phyloP scores from a whole-genome alignment of 495 filamentous ascomycete species.

The Aspergillus affinis region DNA sequence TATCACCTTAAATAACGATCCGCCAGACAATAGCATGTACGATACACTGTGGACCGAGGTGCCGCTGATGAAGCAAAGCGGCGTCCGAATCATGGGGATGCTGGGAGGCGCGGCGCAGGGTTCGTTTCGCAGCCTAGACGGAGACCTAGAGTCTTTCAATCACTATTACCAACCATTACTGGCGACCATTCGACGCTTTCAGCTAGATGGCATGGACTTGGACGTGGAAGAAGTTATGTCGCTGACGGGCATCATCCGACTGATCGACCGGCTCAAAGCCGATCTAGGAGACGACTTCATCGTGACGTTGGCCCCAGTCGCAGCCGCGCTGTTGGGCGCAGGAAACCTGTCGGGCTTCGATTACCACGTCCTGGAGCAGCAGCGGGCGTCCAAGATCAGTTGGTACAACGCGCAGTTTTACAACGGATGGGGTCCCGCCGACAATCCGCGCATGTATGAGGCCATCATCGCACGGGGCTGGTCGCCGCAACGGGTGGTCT shows the following conservation, averaged over 20 bases:
- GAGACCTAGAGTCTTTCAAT: conserved; percentile 57
- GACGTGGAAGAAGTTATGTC: conserved; percentile 83
- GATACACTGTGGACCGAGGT: conserved; percentile 69
- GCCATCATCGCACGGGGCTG: conserved; percentile 63
- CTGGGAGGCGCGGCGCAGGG: conserved; percentile 77
- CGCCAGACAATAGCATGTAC: conserved; percentile 55
- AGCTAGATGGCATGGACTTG: conserved; percentile 72
- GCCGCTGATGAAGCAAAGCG: conserved; percentile 57
- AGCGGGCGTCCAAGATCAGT: conserved; percentile 61
- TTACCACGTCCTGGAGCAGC: conserved; percentile 64
- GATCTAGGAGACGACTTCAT: conserved; percentile 72
- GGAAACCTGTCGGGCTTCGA: conserved; percentile 73
- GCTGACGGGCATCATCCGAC: conserved; percentile 61
- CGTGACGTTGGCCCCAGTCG: conserved; percentile 78
- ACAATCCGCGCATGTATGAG: conserved; percentile 60
- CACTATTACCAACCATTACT: conserved; percentile 64
- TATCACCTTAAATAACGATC: conserved; percentile 76
- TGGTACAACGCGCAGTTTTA: conserved; percentile 92
- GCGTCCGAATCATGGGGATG: conserved; percentile 78
- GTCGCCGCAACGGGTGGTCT: conserved; percentile 63
- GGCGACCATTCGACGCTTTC: conserved; percentile 54
- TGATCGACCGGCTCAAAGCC: conserved; percentile 67
- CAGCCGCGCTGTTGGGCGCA: conserved; percentile 60
- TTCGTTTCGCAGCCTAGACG: conserved; percentile 65
- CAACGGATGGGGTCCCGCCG: conserved; percentile 71